Base-by-base conservation (phyloP, 108 stramenopile genomes). In the Nitzschia palea region DNA sequence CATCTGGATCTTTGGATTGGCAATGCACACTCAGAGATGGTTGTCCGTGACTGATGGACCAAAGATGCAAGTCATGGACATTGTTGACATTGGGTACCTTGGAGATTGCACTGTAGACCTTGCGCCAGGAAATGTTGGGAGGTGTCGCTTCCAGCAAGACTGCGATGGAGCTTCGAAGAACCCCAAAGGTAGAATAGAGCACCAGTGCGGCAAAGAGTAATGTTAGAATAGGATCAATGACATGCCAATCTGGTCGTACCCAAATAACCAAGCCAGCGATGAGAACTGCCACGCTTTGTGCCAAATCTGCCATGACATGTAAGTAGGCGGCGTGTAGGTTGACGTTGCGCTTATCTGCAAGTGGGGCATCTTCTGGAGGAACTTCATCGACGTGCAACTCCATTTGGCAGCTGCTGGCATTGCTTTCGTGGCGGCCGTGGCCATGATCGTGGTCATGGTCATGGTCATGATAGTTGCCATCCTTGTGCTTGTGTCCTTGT, bases 71-170 rank as follows among this genome's bases (percentile, higher is more conserved):
- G 68, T 95, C 87, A 69, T 97, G 97, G 15, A 95, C 95, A 65
- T 96, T 70, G 20, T 52, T 60, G 14, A 97, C 89, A 17, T 85
- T 82, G 10, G 63, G 40, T 36, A 97, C 76, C 8, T 18, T 42
- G 25, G 50, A 53, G 31, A 97, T 86, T 23, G 69, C 86, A 42
- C 78, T 61, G 44, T 68, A 76, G 1, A 97, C 74, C 18, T 78
- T 64, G 10, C 77, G 64, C 81, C 79, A 89, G 40, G 86, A 68
- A 10, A 97, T 67, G 45, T 81, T 68, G 1, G 88, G 84, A 0
- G 98, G 98, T 1, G 88, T 95, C 67, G 90, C 95, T 63, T 97
- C 92, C 45, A 99, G 75, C 34, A 99, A 77, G 6, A 98, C 91
- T 6, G 80, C 75, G 17, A 94, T 34, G 42, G 88, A 82, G 34